Base-by-base conservation (phyloP, 257 asterid genomes). In the Osmanthus fragrans region DNA sequence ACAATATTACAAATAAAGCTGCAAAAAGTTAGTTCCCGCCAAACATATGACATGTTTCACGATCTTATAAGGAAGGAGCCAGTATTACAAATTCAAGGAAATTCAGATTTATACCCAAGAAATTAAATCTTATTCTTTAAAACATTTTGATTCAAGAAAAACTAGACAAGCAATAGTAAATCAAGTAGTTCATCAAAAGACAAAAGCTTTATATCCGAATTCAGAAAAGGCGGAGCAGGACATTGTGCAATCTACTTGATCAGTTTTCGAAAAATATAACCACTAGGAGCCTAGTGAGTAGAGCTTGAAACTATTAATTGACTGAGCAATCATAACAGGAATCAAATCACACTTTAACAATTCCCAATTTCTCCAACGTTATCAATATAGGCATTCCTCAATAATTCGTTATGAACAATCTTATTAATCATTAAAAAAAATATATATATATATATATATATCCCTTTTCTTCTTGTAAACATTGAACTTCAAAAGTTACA, bases 1-100 rank as follows among this genome's bases (percentile, higher is more conserved):
- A 82, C 16, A 33, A 76, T 4, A 73, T 47, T 70, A 7, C 29
- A 56, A 72, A 79, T 49, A 11, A 67, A 76, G 73, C 37, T 19
- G 71, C 65, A n/a, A 7, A 58, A 5, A 18, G 73, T 60, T 19
- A 79, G 80, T 37, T 56, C 42, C 72, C 65, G n/a, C 45, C 60
- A 18, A 49, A 51, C 73, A 71, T 49, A 56, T 18, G n/a, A 80
- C 27, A 54, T 9, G 36, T 66, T 27, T 65, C 56, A 6, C 6
- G 15, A 34, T 3, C 18, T 47, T 21, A 11, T 32, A 39, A 64
- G 36, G 23, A 23, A 70, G 29, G 40, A 18, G 40, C 21, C 7
- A 29, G 47, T 69, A 67, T 47, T 65, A 18, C 21, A 54, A 47
- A n/a, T 63, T 73, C 64, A 12, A 49, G 67, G 79, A 79, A 21